Evolutionary conservation across 2,329 filamentous ascomycete species (phyloP), one percentile per base, ranked within the genome.

Genomic region (Colletotrichum abscissum): DNA sequence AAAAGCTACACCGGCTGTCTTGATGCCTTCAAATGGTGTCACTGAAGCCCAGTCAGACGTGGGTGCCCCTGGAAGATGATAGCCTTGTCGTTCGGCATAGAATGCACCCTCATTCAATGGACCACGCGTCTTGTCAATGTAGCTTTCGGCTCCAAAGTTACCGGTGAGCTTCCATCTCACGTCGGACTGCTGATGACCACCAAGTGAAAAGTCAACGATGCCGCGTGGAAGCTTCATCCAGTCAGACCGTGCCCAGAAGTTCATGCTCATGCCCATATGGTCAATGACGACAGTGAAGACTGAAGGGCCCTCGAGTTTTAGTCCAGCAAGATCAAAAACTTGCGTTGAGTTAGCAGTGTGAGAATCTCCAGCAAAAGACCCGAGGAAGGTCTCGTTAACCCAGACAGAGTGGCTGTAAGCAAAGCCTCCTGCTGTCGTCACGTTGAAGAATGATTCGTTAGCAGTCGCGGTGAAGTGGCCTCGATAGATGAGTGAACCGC

Each of bases 201-300:
- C 74, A 60, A 92, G 84, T 4, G 77, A 78, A 81, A 89, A 92
- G 80, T 88, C 82, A 26, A 92, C 80, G 72, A 92, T 88, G 30
- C 87, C 91, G 70, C 86, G 88, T 9, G 85, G 88, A 65, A 85
- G 82, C 85, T 91, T 91, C 85, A 91, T 90, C 4, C 81, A 78
- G 28, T 91, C 88, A 4, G 80, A 76, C 1, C 89, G 89, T 1
- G 90, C 86, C 11, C 82, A 82, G 82, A 87, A 89, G 80, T 91
- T 88, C 77, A 92, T 88, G 71, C 93, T 88, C 1, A 93, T 84
- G 0, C 92, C 92, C 83, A 91, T 92, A 81, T 91, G 90, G 80
- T 94, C 92, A 35, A 94, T 83, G 0, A 94, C 82, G 5, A 94
- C 83, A 0, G 92, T 93, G 77, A 94, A 81, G 19, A 91, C 86